A percentile compares a stretch with the other conserved stretches of the same genome.
Conservation (phyloP, 2,329 filamentous ascomycete genomes). For the Diplocarpon rosae region DNA sequence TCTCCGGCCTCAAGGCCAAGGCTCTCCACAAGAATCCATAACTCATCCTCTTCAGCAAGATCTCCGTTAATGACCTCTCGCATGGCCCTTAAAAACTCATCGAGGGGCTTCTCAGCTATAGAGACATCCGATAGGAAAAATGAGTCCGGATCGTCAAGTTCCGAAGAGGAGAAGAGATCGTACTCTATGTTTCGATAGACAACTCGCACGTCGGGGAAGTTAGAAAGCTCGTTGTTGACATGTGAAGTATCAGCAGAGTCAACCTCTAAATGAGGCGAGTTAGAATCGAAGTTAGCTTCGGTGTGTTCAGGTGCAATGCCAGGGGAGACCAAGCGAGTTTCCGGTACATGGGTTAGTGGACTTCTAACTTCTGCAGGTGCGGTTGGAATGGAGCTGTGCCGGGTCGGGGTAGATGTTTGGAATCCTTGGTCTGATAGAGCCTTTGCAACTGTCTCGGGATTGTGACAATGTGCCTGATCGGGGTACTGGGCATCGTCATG, state of each 20-base stretch:
- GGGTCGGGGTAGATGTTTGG: not conserved
- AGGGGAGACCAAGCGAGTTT: not conserved
- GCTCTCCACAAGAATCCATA: constrained; percentile 43
- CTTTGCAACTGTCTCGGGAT: not conserved
- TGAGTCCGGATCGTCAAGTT: constrained; percentile 39
- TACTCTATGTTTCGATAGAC: constrained; percentile 45
- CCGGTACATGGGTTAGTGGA: constrained; percentile 6
- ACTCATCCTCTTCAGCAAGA: constrained; percentile 44
- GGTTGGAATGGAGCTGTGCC: not conserved
- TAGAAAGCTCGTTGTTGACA: not conserved
- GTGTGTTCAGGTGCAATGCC: not conserved
- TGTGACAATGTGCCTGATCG: not conserved
- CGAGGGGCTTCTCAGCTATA: constrained; percentile 40
- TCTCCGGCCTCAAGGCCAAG: constrained; percentile 46
- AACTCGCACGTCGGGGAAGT: constrained; percentile 36
- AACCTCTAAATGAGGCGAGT: not conserved
- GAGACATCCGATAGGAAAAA: constrained; percentile 46
- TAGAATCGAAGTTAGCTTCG: not conserved
- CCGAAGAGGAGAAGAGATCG: constrained; percentile 45
- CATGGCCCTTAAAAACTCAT: constrained; percentile 44
- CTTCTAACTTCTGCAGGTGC: constrained; percentile 6
- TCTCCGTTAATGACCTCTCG: constrained; percentile 42
- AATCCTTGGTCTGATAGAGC: constrained; percentile 1
- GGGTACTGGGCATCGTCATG: not conserved
- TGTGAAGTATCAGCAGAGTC: not conserved